phyloP scores from a whole-genome alignment of 2,329 filamentous ascomycete species.

The Fusarium mangiferae region DNA sequence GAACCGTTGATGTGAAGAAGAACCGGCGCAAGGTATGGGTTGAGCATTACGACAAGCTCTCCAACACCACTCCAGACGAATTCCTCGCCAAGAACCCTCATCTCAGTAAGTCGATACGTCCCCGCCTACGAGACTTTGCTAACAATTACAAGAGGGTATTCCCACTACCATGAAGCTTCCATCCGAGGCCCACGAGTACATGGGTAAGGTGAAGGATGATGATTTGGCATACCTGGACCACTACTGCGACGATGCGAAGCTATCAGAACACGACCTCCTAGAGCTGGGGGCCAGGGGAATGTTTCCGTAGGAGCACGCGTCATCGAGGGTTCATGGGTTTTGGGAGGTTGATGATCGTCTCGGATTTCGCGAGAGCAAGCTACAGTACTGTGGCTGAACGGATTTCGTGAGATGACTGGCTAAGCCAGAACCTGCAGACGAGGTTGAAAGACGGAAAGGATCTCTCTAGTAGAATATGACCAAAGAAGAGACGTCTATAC shows the following conservation, averaged over 20 bases:
- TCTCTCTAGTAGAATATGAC: neutral
- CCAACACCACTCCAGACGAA: fast-evolving
- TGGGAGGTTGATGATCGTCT: neutral
- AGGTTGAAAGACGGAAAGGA: neutral
- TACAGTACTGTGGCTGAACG: neutral
- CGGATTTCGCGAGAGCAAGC: neutral
- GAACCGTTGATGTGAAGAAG: neutral
- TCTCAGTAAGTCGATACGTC: neutral
- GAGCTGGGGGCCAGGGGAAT: neutral
- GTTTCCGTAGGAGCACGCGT: neutral
- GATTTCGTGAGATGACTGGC: neutral
- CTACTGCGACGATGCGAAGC: neutral
- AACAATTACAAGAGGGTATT: neutral
- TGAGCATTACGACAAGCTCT: neutral
- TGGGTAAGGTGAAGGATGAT: neutral
- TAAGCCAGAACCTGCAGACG: neutral
- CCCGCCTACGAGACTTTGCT: neutral
- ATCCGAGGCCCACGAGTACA: neutral
- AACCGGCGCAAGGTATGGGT: fast-evolving
- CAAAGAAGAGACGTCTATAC: neutral
- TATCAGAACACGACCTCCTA: neutral
- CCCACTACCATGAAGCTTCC: neutral
- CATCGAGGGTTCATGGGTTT: neutral
- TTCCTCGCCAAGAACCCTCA: fast-evolving
- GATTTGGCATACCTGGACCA: neutral